phyloP scores from a whole-genome alignment of 2,329 filamentous ascomycete species.

The Grosmannia serpens region DNA sequence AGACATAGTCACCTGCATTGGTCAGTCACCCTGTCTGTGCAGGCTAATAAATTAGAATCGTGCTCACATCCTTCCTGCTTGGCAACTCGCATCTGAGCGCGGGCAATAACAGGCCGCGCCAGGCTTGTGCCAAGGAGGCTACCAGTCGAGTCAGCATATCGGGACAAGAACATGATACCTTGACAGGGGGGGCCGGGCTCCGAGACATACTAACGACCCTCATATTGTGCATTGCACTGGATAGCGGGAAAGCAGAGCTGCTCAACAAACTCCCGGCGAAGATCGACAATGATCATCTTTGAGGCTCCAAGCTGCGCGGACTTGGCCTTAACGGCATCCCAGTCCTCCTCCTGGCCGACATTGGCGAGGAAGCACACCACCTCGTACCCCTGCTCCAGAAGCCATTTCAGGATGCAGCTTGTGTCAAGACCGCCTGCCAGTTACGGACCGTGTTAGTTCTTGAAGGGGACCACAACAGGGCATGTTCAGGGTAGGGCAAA shows the following conservation, averaged over 20 bases:
- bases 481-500: no score
- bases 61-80: conserved; percentile 46
- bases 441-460: conserved; percentile 12
- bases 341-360: conserved; percentile 69
- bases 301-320: conserved; percentile 46
- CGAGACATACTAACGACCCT: conserved; percentile 33
- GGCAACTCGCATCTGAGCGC: conserved; percentile 53
- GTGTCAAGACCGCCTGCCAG: conserved; percentile 14
- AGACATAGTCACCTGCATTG: conserved; percentile 7
- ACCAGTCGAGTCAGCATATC: background rate
- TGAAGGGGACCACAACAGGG: background rate
- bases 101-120: conserved; percentile 59
- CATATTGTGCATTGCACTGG: conserved; percentile 60
- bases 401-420: conserved; percentile 15
- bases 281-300: conserved; percentile 52
- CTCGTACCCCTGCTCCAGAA: conserved; percentile 40
- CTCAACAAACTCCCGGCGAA: conserved; percentile 66
- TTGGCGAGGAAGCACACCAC: conserved; percentile 56
- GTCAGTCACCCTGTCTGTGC: background rate
- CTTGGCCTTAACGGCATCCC: conserved; percentile 60
- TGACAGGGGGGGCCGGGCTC: conserved; percentile 29
- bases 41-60: no score
- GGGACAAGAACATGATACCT: conserved; percentile 13
- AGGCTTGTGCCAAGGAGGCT: conserved; percentile 44
- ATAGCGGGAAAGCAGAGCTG: conserved; percentile 72